Evolutionary conservation across 1,284 basidiomycete genomes (phyloP).

Genomic region (Leccinum griseonigrum): DNA sequence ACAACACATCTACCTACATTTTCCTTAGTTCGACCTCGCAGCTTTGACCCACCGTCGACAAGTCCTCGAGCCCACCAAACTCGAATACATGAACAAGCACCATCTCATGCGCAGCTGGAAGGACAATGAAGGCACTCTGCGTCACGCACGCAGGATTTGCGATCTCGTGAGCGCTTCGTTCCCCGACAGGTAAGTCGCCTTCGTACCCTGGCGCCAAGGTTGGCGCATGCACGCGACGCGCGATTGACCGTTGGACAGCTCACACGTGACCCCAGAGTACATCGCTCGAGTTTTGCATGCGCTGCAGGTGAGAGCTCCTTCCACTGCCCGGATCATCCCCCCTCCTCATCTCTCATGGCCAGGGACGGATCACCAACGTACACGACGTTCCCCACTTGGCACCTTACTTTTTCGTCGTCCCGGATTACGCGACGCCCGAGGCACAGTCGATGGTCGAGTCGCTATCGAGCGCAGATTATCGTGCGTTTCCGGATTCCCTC

Average conservation of each 20-base stretch:
- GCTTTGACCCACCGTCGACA: slow-evolving; percentile 74
- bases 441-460: slow-evolving; percentile 54
- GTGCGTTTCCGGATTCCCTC: slow-evolving; percentile 34
- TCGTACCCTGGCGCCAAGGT: too few relatives aligned
- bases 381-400: slow-evolving; percentile 65
- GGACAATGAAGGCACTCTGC: slow-evolving; percentile 42
- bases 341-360: neutral
- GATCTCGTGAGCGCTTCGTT: slow-evolving; percentile 43
- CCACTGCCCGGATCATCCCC: neutral
- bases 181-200: slow-evolving; percentile 35
- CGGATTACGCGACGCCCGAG: slow-evolving; percentile 54
- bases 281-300: slow-evolving; percentile 55
- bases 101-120: slow-evolving; percentile 57
- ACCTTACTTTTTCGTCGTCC: slow-evolving; percentile 76
- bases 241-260: slow-evolving; percentile 31
- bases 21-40: slow-evolving; percentile 64
- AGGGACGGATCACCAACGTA: slow-evolving; percentile 72
- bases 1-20: neutral
- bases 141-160: slow-evolving; percentile 49
- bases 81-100: slow-evolving; percentile 77
- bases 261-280: slow-evolving; percentile 49
- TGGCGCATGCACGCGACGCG: neutral
- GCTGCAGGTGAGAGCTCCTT: slow-evolving; percentile 44
- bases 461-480: slow-evolving; percentile 40
- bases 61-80: slow-evolving; percentile 67